A percentile compares a stretch with the other conserved stretches of the same genome.
These are phyloP conservation scores for Dioscorea zingiberensis DNA, from an alignment of 106 monocot species.

Conservation along the genomic window DNA sequence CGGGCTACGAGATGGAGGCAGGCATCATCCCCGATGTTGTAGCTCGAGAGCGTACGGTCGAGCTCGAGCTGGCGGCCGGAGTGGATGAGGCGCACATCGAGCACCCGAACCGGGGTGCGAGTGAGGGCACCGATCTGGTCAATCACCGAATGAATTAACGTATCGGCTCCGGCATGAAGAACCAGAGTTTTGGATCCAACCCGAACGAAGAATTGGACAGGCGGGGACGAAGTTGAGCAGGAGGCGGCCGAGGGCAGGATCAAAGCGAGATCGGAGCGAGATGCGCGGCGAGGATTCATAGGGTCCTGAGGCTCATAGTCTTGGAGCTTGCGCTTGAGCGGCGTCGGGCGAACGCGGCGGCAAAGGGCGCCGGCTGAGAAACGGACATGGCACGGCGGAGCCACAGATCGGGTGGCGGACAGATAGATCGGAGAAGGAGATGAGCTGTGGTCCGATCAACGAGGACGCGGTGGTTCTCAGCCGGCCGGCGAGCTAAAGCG, in stretches of 20 bases:
- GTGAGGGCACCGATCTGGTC: slow-evolving; percentile 4
- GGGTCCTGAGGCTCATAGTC: slow-evolving; percentile 14
- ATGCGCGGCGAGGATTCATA: neutral
- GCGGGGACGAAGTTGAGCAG: neutral
- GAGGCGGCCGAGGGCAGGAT: neutral
- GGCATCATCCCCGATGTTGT: slow-evolving; percentile 31
- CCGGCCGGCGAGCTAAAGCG: no score
- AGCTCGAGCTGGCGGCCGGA: slow-evolving; percentile 46
- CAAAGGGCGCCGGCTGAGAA: slow-evolving; percentile 9
- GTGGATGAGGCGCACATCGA: slow-evolving; percentile 47
- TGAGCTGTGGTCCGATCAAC: no score
- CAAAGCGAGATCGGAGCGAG: neutral
- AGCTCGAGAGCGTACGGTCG: slow-evolving; percentile 31
- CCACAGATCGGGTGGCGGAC: neutral
- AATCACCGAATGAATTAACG: slow-evolving; percentile 38
- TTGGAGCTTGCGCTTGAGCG: slow-evolving; percentile 53
- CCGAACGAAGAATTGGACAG: slow-evolving; percentile 83
- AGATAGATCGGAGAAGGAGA: neutral
- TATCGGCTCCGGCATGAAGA: slow-evolving; percentile 29
- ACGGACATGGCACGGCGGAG: slow-evolving; percentile 15
- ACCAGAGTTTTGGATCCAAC: slow-evolving; percentile 27
- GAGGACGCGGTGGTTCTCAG: no score
- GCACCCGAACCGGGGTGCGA: slow-evolving; percentile 16
- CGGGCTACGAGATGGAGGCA: slow-evolving; percentile 44
- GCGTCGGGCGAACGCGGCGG: slow-evolving; percentile 8